Percentiles rank a stretch among this genome's conserved stretches.
Evolutionary conservation across 2,329 filamentous ascomycete species (phyloP).

Genomic region (Aspergillus tamarii): DNA sequence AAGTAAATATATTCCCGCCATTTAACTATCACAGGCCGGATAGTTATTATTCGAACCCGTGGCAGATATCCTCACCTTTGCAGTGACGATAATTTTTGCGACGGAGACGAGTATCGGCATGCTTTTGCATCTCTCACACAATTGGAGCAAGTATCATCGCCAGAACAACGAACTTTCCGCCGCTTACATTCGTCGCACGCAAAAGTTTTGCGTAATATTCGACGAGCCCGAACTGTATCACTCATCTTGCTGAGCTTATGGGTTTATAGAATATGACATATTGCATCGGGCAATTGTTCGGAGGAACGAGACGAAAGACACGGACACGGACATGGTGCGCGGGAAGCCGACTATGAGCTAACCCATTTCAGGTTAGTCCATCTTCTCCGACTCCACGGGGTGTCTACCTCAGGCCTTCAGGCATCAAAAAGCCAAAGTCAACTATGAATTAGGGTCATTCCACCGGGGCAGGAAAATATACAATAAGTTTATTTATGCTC

Average conservation of each 20-base stretch:
- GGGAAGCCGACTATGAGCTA: background rate
- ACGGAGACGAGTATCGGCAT: constrained; percentile 24
- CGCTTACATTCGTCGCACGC: constrained; percentile 25
- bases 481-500: too few relatives aligned
- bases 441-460: too few relatives aligned
- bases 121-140: constrained; percentile 21
- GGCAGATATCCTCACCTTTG: constrained; percentile 14
- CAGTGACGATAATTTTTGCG: constrained; percentile 18
- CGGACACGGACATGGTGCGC: background rate
- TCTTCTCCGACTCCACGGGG: background rate
- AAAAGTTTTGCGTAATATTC: constrained; percentile 22
- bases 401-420: background rate
- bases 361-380: background rate
- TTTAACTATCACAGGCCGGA: background rate
- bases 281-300: background rate
- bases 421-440: background rate
- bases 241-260: background rate
- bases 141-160: constrained; percentile 22
- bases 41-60: background rate
- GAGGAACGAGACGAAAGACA: background rate
- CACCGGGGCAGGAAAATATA: too few relatives aligned
- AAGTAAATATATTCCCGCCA: background rate
- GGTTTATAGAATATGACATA: background rate
- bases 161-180: constrained; percentile 25
- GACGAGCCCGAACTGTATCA: background rate